Evolutionary conservation across 345 rosid genomes (phyloP), one percentile per base, ranked within the genome.

Genomic region (Odontarrhena argentea): DNA sequence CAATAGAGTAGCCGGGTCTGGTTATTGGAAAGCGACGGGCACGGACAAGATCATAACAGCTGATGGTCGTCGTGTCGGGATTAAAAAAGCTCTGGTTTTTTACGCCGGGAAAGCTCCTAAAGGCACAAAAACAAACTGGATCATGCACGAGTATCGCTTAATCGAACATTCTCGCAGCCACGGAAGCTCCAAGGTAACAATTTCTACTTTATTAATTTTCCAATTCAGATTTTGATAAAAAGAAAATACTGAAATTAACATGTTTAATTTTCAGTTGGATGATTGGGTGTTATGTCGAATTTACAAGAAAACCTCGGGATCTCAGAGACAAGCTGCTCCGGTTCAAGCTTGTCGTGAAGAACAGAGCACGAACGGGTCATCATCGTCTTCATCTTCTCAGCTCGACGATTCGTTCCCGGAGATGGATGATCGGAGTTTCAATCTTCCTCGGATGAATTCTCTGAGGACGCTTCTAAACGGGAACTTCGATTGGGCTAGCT

Each of bases 11-110:
- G 96, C 99, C 44, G 96, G 93, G 57, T 67, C 95, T 2, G 99
- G 99, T 12, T 94, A 94, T 61, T 94, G 99, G 99, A 94, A 94
- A 65, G 99, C 99, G 0, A 94, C 99, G 1, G 99, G 99, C 25
- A 94, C 97, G 0, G 99, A 94, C 69, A 94, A 88, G 51, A 2
- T 82, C 6, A 91, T 94, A 57, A 73, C 79, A 3, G 54, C 86
- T 1, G 95, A 84, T 11, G 96, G 96, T 25, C 88, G 81, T 2
- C 86, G 85, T 63, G 96, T 85, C 24, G 99, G 99, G 1, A 87
- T 94, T 42, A 94, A 94, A 76, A 94, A 94, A 74, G 96, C 99
- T 68, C 81, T 94, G 5, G 99, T 94, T 2, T 94, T 94, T 55
- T 94, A 94, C 69, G 55, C 87, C 40, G 99, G 99, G 0, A 94